phyloP scores from a whole-genome alignment of 306 rosid genomes.

The Malus sieversii region DNA sequence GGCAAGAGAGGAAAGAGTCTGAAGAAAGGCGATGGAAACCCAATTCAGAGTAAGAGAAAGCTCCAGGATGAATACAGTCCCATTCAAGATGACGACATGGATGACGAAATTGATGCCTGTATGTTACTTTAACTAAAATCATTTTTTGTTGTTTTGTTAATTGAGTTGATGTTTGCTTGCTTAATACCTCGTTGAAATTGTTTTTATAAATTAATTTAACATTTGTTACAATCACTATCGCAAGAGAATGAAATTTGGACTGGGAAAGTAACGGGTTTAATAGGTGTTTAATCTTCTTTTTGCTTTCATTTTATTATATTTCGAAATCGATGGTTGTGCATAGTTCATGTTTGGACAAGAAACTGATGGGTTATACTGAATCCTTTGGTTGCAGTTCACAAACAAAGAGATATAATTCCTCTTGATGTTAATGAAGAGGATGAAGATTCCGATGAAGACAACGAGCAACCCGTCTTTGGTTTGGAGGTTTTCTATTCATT shows the following conservation, averaged over 20 bases:
- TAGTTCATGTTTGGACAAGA: not conserved
- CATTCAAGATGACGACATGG: constrained; percentile 43
- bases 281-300: not conserved
- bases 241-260: not conserved
- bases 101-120: constrained; percentile 88
- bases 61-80: constrained; percentile 6
- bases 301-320: too few species aligned
- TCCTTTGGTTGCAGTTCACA: constrained; percentile 51
- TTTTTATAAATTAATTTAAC: too few species aligned
- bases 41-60: constrained; percentile 19
- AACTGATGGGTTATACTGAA: not conserved
- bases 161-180: not conserved
- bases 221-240: not conserved
- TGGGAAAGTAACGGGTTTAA: not conserved
- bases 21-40: constrained; percentile 23
- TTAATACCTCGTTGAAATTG: not conserved
- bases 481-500: constrained; percentile 38
- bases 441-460: constrained; percentile 62
- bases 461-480: constrained; percentile 56
- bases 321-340: not conserved
- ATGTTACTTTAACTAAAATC: constrained; percentile 8
- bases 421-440: constrained; percentile 44
- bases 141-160: not conserved
- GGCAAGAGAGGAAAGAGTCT: constrained; percentile 51
- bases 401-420: constrained; percentile 68